These are phyloP conservation scores for Beta lomatogona DNA, from an alignment of 179 eudicot genomes.

Conservation along the genomic window DNA sequence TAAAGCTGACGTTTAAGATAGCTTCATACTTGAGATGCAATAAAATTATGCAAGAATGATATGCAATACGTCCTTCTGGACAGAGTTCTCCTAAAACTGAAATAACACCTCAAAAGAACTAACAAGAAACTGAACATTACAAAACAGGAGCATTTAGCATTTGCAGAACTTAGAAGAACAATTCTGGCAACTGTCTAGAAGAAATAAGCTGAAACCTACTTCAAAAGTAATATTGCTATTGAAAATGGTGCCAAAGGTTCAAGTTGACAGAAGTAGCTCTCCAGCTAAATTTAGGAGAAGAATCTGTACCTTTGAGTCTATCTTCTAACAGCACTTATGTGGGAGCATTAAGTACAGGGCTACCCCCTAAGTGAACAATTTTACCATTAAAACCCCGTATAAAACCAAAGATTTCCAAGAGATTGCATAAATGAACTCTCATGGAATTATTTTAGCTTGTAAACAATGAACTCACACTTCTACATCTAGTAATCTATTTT, in stretches of 20 bases:
- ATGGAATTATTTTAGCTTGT: too few relatives aligned
- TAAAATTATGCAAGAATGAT: neutral
- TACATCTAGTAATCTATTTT: neutral
- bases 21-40: neutral
- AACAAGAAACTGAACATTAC: neutral
- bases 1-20: too few relatives aligned
- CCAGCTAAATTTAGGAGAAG: neutral
- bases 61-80: neutral
- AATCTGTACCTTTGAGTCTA: neutral
- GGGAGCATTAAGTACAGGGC: neutral
- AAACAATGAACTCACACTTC: neutral
- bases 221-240: neutral
- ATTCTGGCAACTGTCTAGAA: neutral
- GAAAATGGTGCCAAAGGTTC: neutral
- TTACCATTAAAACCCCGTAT: neutral
- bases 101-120: neutral
- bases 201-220: neutral
- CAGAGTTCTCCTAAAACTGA: neutral
- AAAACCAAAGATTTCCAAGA: neutral
- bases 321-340: neutral
- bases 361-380: conserved; percentile 1
- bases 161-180: neutral
- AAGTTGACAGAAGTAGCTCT: neutral
- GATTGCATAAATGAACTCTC: too few relatives aligned
- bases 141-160: neutral